A percentile compares a stretch with the other conserved stretches of the same genome.
Conservation (phyloP, 768 basidiomycete genomes). For the Mrakia gelida region DNA sequence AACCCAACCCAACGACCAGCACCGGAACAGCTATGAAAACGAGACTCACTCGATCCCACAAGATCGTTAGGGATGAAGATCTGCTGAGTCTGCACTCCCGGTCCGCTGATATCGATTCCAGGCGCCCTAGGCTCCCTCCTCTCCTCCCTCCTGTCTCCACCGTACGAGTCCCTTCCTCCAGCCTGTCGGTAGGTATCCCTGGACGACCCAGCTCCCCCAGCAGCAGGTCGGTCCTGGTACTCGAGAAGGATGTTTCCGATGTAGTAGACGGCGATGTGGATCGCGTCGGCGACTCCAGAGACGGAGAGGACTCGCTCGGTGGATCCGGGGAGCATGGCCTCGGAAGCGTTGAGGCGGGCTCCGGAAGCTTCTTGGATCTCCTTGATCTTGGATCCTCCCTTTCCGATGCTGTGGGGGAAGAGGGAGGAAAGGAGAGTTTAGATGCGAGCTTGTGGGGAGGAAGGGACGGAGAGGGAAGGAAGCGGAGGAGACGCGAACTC, state of each 20-base stretch:
- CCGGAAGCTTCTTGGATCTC: slow-evolving; percentile 99
- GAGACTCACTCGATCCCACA: slow-evolving; percentile 55
- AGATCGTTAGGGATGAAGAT: slow-evolving; percentile 98
- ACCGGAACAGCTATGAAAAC: not conserved
- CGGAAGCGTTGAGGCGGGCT: slow-evolving; percentile 90
- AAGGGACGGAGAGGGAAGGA: not conserved
- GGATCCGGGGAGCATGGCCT: slow-evolving; percentile 98
- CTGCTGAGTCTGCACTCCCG: slow-evolving; percentile 79
- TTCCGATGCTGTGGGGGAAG: slow-evolving; percentile 61
- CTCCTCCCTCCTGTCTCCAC: slow-evolving; percentile 2
- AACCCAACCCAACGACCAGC: not conserved
- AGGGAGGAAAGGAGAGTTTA: not conserved
- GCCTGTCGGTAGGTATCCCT: slow-evolving; percentile 57
- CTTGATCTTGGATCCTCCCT: slow-evolving; percentile 96
- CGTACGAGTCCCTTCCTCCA: slow-evolving; percentile 46
- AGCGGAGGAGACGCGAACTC: not conserved
- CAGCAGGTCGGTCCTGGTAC: slow-evolving; percentile 54
- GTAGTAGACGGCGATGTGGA: slow-evolving; percentile 99
- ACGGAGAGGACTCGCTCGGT: slow-evolving; percentile 99
- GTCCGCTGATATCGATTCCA: slow-evolving; percentile 31
- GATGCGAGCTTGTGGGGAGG: not conserved
- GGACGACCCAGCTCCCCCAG: slow-evolving; percentile 10
- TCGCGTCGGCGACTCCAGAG: slow-evolving; percentile 96
- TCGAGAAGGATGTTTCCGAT: slow-evolving; percentile 86
- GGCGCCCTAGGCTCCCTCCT: slow-evolving; percentile 28